phyloP scores from a whole-genome alignment of 768 basidiomycete species.

The Steccherinum ochraceum region DNA sequence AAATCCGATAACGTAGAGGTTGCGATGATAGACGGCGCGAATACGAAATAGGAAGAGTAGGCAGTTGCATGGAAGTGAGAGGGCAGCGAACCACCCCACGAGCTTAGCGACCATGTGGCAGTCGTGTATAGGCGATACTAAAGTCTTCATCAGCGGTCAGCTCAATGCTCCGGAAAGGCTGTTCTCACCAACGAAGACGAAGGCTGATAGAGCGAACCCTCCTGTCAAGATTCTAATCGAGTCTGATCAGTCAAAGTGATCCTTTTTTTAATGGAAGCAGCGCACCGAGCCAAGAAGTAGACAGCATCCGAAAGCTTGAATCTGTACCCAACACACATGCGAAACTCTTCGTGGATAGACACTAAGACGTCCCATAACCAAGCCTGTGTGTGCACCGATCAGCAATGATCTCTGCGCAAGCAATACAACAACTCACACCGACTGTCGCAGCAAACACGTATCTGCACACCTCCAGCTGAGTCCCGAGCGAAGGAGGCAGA shows the following conservation, averaged over 20 bases:
- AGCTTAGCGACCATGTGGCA: slow-evolving; percentile 1
- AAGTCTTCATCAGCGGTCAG: background rate
- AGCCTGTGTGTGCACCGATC: background rate
- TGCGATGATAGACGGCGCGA: slow-evolving; percentile 26
- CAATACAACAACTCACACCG: background rate
- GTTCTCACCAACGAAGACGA: background rate
- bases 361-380: background rate
- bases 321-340: background rate
- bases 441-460: background rate
- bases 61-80: slow-evolving; percentile 19
- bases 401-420: background rate
- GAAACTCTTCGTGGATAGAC: background rate
- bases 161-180: background rate
- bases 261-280: background rate
- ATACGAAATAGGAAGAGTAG: slow-evolving; percentile 33
- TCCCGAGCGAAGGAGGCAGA: background rate
- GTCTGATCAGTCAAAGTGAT: no score
- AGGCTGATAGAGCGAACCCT: background rate
- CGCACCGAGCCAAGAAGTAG: background rate
- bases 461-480: background rate
- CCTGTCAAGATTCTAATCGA: background rate
- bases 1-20: slow-evolving; percentile 13
- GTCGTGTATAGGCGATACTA: background rate
- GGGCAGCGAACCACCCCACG: background rate
- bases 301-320: background rate